phyloP scores from a whole-genome alignment of 106 monocot genomes.

The Acorus calamus region DNA sequence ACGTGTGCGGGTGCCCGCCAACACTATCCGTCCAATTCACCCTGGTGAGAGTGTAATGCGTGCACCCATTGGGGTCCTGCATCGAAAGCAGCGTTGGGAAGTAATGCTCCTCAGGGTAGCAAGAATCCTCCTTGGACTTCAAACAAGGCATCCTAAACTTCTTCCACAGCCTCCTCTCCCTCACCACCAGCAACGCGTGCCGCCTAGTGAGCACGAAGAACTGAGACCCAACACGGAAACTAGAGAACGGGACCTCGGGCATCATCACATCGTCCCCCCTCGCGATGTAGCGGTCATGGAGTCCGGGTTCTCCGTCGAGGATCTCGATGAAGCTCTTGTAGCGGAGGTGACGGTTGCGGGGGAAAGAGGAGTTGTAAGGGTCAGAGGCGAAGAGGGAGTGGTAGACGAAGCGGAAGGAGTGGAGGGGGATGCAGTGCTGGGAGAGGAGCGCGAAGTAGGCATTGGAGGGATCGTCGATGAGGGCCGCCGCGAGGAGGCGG shows the following conservation, averaged over 20 bases:
- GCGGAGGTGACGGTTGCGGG: neutral
- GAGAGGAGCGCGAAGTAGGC: slow-evolving; percentile 78
- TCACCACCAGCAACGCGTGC: slow-evolving; percentile 65
- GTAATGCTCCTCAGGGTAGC: slow-evolving; percentile 97
- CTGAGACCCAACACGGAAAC: slow-evolving; percentile 77
- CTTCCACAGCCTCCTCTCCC: slow-evolving; percentile 63
- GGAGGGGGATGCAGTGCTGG: slow-evolving; percentile 79
- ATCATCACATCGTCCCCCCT: slow-evolving; percentile 75
- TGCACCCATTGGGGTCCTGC: slow-evolving; percentile 61
- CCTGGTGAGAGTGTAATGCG: slow-evolving; percentile 56
- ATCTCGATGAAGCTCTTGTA: slow-evolving; percentile 74
- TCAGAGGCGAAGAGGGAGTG: slow-evolving; percentile 20
- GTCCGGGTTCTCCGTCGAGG: slow-evolving; percentile 30
- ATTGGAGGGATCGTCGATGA: slow-evolving; percentile 71
- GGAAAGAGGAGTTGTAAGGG: no score
- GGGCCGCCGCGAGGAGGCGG: slow-evolving; percentile 75
- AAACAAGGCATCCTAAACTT: slow-evolving; percentile 81
- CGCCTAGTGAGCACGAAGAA: slow-evolving; percentile 69
- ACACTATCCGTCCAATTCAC: slow-evolving; percentile 89
- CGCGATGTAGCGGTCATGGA: slow-evolving; percentile 56
- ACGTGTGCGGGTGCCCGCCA: slow-evolving; percentile 72
- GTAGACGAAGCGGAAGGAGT: slow-evolving; percentile 63
- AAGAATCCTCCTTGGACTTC: slow-evolving; percentile 34
- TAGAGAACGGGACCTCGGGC: slow-evolving; percentile 67
- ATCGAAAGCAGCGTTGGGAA: slow-evolving; percentile 86